Percentiles rank a stretch among this genome's conserved stretches.
Conservation (phyloP, 768 basidiomycete genomes). For the Crepidotus variabilis region DNA sequence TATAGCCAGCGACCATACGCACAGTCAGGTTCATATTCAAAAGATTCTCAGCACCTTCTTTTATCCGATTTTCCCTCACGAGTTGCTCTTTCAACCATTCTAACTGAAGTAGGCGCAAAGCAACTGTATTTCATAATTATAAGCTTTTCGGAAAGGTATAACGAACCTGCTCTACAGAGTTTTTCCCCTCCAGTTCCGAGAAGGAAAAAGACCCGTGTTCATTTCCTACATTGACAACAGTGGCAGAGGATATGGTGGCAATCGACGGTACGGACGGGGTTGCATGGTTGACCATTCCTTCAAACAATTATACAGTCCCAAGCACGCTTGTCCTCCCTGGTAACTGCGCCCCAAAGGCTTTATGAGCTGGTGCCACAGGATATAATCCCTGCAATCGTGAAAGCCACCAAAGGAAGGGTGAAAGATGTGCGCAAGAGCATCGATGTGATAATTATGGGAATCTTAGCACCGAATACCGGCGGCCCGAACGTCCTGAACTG, state of each 20-base stretch:
- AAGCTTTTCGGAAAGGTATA: background rate
- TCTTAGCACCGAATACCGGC: background rate
- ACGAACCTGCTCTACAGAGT: slow-evolving; percentile 41
- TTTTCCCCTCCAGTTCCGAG: slow-evolving; percentile 44
- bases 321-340: too few relatives aligned
- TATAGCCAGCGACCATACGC: slow-evolving; percentile 13
- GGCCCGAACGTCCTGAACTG: background rate
- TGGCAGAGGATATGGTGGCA: slow-evolving; percentile 19
- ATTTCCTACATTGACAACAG: slow-evolving; percentile 23
- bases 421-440: background rate
- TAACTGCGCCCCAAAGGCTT: too few relatives aligned
- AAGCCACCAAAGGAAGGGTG: background rate
- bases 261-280: background rate
- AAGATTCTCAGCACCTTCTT: slow-evolving; percentile 90
- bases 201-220: slow-evolving; percentile 26
- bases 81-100: slow-evolving; percentile 65
- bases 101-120: slow-evolving; percentile 39
- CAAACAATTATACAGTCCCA: background rate
- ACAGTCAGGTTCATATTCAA: slow-evolving; percentile 64
- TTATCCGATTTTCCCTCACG: slow-evolving; percentile 76
- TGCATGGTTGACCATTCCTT: background rate
- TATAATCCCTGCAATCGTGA: too few relatives aligned
- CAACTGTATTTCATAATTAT: background rate
- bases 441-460: background rate
- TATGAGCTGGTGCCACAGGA: too few relatives aligned